Evolutionary conservation across 2,329 filamentous ascomycete species (phyloP), one percentile per base, ranked within the genome.

Genomic region (Clonostachys byssicola): DNA sequence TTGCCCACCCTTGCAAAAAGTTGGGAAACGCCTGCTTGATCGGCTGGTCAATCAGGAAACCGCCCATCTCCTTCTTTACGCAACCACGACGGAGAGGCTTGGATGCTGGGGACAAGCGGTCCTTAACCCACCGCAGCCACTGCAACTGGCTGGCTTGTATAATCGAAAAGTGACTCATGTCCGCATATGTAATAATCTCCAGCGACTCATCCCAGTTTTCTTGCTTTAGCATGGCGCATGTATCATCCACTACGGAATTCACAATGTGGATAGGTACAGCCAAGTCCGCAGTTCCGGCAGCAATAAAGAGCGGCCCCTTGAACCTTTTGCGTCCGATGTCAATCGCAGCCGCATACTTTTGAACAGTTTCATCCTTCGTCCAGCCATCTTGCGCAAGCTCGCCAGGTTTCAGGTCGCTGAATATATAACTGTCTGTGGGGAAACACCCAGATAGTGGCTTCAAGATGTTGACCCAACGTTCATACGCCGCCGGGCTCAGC

Each of bases 261-360:
- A 48, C 50, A 14, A 43, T 30, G 5, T 47, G 30, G 34, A 45
- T 49, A 1, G 44, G 39, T 5, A 60, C 43, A 16, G 53, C 54
- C 2, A 40, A 7, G 30, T 65, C 61, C 6, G 45, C 47, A 1
- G 56, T 56, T 7, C 65, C 67, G 45, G 67, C 63, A 1, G 68
- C 12, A 2, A 70, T 62, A 1, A 70, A 52, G 44, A 71, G 42
- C 2, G 65, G 67, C 0, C 64, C 66, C 12, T 53, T 52, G 40
- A 68, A 61, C 2, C 54, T 49, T 33, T 53, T 58, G 2, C 59
- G 50, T 2, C 66, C 65, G 9, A 56, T 43, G 13, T 36, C 33
- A 18, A 20, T 39, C 10, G 40, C 40, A 10, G n/a, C 45, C n/a
- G 33, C 40, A 34, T 43, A 42, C 40, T 16, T 12, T 41, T 47